phyloP scores from a whole-genome alignment of 1,284 basidiomycete species.

The Neolentinus lepideus region DNA sequence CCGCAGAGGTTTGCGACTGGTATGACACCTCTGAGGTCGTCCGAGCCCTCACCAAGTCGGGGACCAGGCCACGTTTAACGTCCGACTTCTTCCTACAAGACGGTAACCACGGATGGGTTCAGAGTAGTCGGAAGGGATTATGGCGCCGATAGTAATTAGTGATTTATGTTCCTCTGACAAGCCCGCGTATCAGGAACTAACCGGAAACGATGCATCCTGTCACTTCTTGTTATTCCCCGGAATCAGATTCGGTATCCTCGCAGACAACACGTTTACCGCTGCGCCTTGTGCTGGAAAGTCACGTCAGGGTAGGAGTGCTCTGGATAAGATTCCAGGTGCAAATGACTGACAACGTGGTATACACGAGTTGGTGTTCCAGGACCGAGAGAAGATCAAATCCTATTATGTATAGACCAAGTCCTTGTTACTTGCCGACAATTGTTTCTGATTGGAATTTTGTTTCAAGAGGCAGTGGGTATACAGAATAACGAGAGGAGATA shows the following conservation, averaged over 20 bases:
- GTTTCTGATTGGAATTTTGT: neutral
- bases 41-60: constrained; percentile 24
- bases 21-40: constrained; percentile 13
- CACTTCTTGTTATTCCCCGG: constrained; percentile 15
- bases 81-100: constrained; percentile 56
- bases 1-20: neutral
- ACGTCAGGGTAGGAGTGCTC: constrained; percentile 13
- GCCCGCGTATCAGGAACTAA: constrained; percentile 29
- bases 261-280: constrained; percentile 54
- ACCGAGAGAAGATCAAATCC: neutral
- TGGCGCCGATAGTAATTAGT: constrained; percentile 17
- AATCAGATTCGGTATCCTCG: constrained; percentile 32
- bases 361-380: constrained; percentile 46
- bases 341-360: constrained; percentile 60
- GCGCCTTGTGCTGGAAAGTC: constrained; percentile 6
- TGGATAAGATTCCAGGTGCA: constrained; percentile 21
- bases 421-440: constrained; percentile 5
- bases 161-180: constrained; percentile 11
- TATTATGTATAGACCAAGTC: constrained; percentile 24
- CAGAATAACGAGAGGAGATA: neutral
- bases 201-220: constrained; percentile 75
- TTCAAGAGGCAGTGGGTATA: neutral
- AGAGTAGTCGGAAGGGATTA: constrained; percentile 21
- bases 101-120: constrained; percentile 9
- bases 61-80: constrained; percentile 40